A percentile compares a stretch with the other conserved stretches of the same genome.
Conservation (phyloP, 176 grass and related monocot species). For the Oryza glaberrima region DNA sequence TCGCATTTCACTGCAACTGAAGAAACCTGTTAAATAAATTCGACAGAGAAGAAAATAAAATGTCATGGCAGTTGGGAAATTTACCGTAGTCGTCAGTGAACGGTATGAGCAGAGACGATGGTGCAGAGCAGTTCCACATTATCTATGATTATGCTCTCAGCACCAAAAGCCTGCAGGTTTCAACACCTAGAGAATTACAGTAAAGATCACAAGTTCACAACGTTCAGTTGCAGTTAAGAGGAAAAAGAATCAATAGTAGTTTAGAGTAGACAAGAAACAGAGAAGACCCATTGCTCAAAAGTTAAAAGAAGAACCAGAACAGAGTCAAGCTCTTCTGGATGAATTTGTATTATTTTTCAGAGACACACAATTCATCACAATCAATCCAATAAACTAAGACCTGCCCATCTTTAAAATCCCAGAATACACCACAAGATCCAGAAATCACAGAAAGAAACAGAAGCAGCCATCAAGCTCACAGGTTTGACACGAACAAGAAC, state of each 20-base stretch:
- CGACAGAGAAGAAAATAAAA: neutral
- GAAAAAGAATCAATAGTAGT: neutral
- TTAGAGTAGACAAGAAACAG: neutral
- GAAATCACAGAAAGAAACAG: neutral
- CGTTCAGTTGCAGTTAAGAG: neutral
- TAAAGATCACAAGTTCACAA: neutral
- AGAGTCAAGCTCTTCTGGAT: neutral
- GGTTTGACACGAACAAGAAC: neutral
- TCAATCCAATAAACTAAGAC: neutral
- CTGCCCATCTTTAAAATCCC: neutral
- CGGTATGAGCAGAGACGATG: slow-evolving; percentile 37
- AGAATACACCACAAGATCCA: neutral
- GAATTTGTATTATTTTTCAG: neutral
- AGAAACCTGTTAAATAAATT: neutral
- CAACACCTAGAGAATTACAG: neutral
- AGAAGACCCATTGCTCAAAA: neutral
- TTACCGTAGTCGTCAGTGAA: slow-evolving; percentile 46
- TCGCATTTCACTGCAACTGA: slow-evolving; percentile 50
- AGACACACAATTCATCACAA: neutral
- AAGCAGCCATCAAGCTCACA: neutral
- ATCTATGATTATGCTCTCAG: neutral
- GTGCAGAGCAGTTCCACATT: slow-evolving; percentile 58
- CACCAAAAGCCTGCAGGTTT: neutral
- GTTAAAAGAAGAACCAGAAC: neutral
- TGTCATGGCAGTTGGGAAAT: neutral